Evolutionary conservation across 805 yeast species (phyloP).

Genomic region (Saccharomycopsis sp.): DNA sequence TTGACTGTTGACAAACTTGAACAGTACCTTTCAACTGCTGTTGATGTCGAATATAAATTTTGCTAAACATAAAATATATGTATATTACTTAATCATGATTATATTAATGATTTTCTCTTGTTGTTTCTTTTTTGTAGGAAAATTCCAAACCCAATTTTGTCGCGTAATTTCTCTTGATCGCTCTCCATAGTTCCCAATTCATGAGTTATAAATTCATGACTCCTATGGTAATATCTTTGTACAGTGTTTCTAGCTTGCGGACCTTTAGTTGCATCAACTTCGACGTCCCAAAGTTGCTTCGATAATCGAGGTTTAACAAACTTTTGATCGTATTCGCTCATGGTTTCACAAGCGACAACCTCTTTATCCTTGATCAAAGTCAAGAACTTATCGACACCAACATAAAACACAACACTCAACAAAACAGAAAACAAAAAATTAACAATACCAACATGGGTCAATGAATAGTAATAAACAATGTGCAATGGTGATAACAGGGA

Average conservation of each 20-base stretch:
- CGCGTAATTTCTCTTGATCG: too few relatives aligned
- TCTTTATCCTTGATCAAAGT: slow-evolving; percentile 50
- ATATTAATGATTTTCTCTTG: too few relatives aligned
- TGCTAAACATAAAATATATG: too few relatives aligned
- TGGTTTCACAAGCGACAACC: slow-evolving; percentile 50
- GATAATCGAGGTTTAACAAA: slow-evolving; percentile 53
- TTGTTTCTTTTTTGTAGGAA: too few relatives aligned
- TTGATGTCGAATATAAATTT: too few relatives aligned
- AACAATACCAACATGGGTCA: slow-evolving; percentile 22
- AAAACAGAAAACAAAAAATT: slow-evolving; percentile 25
- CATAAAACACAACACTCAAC: slow-evolving; percentile 30
- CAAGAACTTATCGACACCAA: slow-evolving; percentile 39
- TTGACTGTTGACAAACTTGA: too few relatives aligned
- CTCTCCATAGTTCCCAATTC: too few relatives aligned
- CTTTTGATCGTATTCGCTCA: slow-evolving; percentile 57
- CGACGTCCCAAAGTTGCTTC: slow-evolving; percentile 48
- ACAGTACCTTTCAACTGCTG: too few relatives aligned
- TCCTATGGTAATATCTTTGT: neutral
- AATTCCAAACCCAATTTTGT: too few relatives aligned
- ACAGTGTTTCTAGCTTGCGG: neutral
- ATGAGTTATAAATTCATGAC: too few relatives aligned
- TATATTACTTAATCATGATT: too few relatives aligned
- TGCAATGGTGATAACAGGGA: slow-evolving; percentile 56
- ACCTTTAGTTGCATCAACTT: slow-evolving; percentile 43
- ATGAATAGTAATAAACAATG: slow-evolving; percentile 34